A percentile compares a stretch with the other conserved stretches of the same genome.
Conservation (phyloP, 2,329 filamentous ascomycete species). For the Paraphoma sp. region DNA sequence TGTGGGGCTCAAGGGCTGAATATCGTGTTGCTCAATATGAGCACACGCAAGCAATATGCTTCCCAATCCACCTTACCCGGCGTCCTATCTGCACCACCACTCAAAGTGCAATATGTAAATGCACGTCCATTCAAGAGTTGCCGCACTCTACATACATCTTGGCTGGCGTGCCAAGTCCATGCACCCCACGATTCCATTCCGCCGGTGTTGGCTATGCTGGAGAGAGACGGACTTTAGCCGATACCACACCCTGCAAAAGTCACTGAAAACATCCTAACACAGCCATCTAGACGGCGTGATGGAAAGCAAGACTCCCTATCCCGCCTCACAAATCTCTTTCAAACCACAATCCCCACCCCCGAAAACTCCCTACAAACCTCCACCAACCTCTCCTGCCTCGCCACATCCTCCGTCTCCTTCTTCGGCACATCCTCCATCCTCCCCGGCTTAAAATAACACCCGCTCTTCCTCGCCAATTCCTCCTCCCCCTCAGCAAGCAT, state of each 20-base stretch:
- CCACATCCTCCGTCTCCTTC: slow-evolving; percentile 43
- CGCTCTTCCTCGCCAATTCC: slow-evolving; percentile 35
- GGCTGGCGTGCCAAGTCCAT: slow-evolving; percentile 20
- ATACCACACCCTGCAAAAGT: not conserved
- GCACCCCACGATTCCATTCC: slow-evolving; percentile 30
- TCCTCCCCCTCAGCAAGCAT: slow-evolving; percentile 55
- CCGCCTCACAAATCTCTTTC: no score
- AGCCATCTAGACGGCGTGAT: no score
- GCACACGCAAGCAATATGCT: not conserved
- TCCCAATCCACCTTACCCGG: slow-evolving; percentile 3
- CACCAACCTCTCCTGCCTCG: slow-evolving; percentile 55
- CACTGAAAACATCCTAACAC: no score
- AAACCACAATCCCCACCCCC: slow-evolving; percentile 11
- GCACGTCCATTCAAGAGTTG: slow-evolving; percentile 4
- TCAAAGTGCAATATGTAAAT: slow-evolving; percentile 6
- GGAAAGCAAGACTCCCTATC: no score
- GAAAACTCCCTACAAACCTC: slow-evolving; percentile 46
- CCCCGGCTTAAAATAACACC: slow-evolving; percentile 49
- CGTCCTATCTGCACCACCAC: slow-evolving; percentile 3
- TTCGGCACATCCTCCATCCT: slow-evolving; percentile 34
- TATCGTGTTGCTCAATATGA: slow-evolving; percentile 8
- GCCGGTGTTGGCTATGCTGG: slow-evolving; percentile 6
- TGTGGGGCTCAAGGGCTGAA: slow-evolving; percentile 5
- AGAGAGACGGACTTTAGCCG: slow-evolving; percentile 1
- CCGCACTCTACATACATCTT: slow-evolving; percentile 18